Evolutionary conservation across 495 filamentous ascomycete genomes (phyloP), one percentile per base, ranked within the genome.

Genomic region (Podospora didyma): DNA sequence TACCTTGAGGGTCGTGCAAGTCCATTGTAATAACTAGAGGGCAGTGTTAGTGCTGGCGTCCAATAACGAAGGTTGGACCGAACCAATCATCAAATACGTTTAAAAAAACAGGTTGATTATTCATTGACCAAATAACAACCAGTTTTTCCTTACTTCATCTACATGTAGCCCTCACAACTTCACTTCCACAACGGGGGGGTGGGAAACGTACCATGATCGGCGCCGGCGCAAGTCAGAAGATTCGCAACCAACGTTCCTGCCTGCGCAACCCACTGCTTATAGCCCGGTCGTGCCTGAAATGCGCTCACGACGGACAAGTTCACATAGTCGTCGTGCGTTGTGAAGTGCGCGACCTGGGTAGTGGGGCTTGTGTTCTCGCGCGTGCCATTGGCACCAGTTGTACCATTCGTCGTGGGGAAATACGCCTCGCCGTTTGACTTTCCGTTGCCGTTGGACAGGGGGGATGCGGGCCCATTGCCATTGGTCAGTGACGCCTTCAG

Each of bases 181-280:
- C n/a, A n/a, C n/a, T n/a, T n/a, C n/a, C n/a, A n/a, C n/a, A n/a
- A n/a, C n/a, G n/a, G n/a, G n/a, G n/a, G n/a, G n/a, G n/a, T n/a
- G n/a, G n/a, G n/a, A n/a, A 21, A 19, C 74, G 63, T 75, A 77
- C 81, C 68, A 72, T 97, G 94, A 73, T 98, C 95, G 21, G 94
- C 91, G 51, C 94, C 94, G 58, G 94, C 94, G 69, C 92, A 97
- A 41, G 91, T 97, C 54, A 98, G 75, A 50, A 98, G 82, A 69
- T 97, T 92, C 21, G 94, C 94, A 20, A 98, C 89, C 60, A 98
- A 79, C 17, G 94, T 97, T 49, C 94, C 94, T 46, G 94, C 93
- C 73, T 97, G 94, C 22, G 94, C 94, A 61, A 98, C 92, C 94
- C 95, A 97, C 77, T 96, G 90, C 73, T 92, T 95, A 69, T 97